Evolutionary conservation across 495 filamentous ascomycete species (phyloP), one percentile per base, ranked within the genome.

Genomic region (Wilcoxina mikolae): DNA sequence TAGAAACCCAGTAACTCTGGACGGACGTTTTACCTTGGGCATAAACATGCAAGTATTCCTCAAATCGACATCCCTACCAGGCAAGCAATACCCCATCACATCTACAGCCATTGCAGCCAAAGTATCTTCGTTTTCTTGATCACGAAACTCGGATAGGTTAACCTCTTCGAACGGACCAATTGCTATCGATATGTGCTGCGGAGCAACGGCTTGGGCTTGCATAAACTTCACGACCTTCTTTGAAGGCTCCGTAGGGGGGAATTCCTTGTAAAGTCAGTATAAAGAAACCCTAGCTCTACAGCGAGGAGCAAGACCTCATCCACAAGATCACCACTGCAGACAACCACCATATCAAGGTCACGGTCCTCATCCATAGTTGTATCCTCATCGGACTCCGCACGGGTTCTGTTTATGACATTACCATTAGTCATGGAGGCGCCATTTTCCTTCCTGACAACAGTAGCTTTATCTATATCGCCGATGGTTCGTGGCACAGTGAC

Each of bases 91-190:
- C 0, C 81, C 91, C 61, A 94, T 77, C 2, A 96, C 74, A 47
- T 84, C 85, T 52, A 91, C 77, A 2, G 86, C 86, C 60, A 86
- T 86, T 39, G 78, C 75, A 4, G 85, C 85, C 48, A 96, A 78
- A 58, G 85, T 83, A 60, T 90, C 88, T 59, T 95, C 93, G 50
- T 91, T 85, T 51, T 90, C 85, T 55, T 83, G 84, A 50, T 87
- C 86, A 17, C 93, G 81, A 62, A 85, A 94, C 59, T 91, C 84
- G 5, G 85, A 82, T 7, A 99, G 71, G 62, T 95, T 87, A 46
- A 95, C 78, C 60, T 87, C 81, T 65, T 95, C 87, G 65, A 99
- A 99, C 12, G 93, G 91, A 0, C 93, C 91, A 25, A 95, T 76
- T 10, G 84, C 84, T 66, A 99, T 90, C 2, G 87, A 86, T 60